phyloP scores from a whole-genome alignment of 176 grass and related monocot genomes.

The Hyparrhenia diplandra region DNA sequence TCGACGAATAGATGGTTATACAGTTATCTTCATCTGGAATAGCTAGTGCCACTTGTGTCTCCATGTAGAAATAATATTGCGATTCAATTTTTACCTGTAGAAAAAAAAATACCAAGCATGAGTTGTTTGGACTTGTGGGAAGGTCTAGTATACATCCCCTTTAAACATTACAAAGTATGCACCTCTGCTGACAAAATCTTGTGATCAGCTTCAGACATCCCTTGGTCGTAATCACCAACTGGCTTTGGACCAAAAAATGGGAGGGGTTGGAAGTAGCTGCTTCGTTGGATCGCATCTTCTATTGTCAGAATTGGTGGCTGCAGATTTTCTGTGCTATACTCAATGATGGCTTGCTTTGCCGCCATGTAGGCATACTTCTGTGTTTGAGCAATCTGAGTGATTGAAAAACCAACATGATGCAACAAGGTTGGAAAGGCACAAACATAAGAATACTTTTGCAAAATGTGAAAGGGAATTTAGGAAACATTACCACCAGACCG shows the following conservation, averaged over 20 bases:
- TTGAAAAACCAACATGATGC: not conserved
- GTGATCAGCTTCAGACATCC: slow-evolving; percentile 85
- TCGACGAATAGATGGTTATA: no score
- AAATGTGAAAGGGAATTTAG: not conserved
- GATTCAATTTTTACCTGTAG: no score
- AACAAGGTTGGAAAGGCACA: not conserved
- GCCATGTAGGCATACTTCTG: slow-evolving; percentile 75
- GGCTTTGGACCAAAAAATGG: slow-evolving; percentile 41
- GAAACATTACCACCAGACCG: slow-evolving; percentile 58
- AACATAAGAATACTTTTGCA: not conserved
- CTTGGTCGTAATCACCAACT: slow-evolving; percentile 62
- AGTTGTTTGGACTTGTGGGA: no score
- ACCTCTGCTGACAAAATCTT: slow-evolving; percentile 70
- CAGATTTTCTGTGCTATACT: slow-evolving; percentile 60
- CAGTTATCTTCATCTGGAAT: no score
- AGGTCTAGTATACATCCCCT: not conserved
- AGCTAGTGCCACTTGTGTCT: no score
- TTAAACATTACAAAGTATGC: not conserved
- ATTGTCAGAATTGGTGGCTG: slow-evolving; percentile 70
- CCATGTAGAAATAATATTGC: no score
- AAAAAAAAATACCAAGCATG: no score
- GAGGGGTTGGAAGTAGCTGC: slow-evolving; percentile 54
- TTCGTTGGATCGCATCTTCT: slow-evolving; percentile 60
- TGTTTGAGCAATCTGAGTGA: slow-evolving; percentile 63
- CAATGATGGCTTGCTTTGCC: slow-evolving; percentile 58